Base-by-base conservation (phyloP, 2,329 filamentous ascomycete species). In the Madurella mycetomatis region DNA sequence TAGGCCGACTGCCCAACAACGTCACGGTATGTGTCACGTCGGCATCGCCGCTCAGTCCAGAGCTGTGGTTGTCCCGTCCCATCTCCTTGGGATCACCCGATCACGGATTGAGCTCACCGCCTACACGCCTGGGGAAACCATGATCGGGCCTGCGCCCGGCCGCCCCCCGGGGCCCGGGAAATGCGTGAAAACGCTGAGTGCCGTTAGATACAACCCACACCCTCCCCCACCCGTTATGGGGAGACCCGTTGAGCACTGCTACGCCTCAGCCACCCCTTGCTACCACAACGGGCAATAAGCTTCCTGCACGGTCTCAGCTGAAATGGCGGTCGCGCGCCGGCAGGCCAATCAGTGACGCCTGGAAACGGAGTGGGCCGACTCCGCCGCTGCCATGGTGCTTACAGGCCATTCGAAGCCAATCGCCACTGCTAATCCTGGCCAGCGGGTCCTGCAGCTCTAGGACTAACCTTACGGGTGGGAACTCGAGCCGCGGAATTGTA, bases 31-130 rank as follows among this genome's bases (percentile, higher is more conserved):
- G 34, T 37, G 2, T 9, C 40, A 41, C 43, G 19, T 37, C 53
- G 56, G 56, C 56, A 37, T 56, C 56, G 53, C 56, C 56, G 49
- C 42, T 42, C 25, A 17, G 49, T 46, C 34, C 42, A 52, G 49
- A 52, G 49, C 49, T 52, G 49, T 45, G 15, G 32, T 16, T 49
- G 51, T 49, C 41, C 31, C 43, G 37, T 15, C 32, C 40, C 30
- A 18, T 32, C 45, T 39, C 17, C 11, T 7, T 18, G 30, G 25
- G 19, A 37, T 34, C n/a, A 37, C 16, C 5, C 17, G 31, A 17
- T n/a, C 16, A 34, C 37, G 42, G 47, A 18, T n/a, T 16, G 19
- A 30, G 16, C 17, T 16, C 41, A 45, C 7, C 41, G 34, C 32
- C 41, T 46, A 17, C 42, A 37, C 49, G 18, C 15, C 15, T 5